Evolutionary conservation across 2,329 filamentous ascomycete species (phyloP), one percentile per base, ranked within the genome.

Genomic region (Lachnum nothofagi): DNA sequence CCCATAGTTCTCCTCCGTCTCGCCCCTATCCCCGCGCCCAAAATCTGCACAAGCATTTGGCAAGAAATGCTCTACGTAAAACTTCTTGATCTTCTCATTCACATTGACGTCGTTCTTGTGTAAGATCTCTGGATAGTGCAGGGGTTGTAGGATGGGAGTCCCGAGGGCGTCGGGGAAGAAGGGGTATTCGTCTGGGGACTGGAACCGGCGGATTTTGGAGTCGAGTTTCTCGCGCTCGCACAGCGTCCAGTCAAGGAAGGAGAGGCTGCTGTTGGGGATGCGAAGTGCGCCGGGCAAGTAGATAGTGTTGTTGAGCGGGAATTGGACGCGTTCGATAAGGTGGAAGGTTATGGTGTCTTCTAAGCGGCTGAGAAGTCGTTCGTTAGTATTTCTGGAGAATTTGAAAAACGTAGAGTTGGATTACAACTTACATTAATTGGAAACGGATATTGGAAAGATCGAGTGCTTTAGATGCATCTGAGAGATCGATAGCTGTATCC

Each of bases 331-430:
- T 72, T 98, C 93, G 64, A 97, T 97, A 33, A 98, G 77, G 70
- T 95, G 87, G 70, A 95, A 96, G 58, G 88, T 95, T 65, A 98
- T 97, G 53, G 91, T 97, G 66, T 98, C 93, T 73, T 98, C 93
- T 16, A 97, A 79, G 17, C 93, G 93, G 64, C 93, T 98, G 63
- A 42, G 63, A 42, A 31, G 17, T 51, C 29, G 12, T 12, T 24
- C 23, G 37, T 39, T 7, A 39, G 37, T 24, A 25, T 7, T 6
- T 39, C 10, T 39, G 12, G 14, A 20, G 3, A 22, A 38, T 19
- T n/a, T 14, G 22, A 40, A 24, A 44, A 39, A 33, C 49, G 48
- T 20, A 2, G n/a, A 29, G 19, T 14, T 14, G 20, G 17, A 35
- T 3, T 10, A 48, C 9, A 39, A 44, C 80, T 70, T 71, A 94